Conservation (phyloP, 2,329 filamentous ascomycete genomes). For the Colletotrichum cuscutae region DNA sequence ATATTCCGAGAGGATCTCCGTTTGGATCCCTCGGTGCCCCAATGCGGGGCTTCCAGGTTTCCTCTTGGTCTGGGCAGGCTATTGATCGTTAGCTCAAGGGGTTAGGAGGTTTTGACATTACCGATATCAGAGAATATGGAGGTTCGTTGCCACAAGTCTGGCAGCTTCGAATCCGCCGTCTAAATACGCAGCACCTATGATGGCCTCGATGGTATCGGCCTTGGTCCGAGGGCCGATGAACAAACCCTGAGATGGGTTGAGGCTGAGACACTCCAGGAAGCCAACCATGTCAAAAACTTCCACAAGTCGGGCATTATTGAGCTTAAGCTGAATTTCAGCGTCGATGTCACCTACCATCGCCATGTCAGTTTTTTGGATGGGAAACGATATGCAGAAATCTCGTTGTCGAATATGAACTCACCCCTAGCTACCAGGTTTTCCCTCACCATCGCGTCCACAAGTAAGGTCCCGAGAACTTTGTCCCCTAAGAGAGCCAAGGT, state of each 20-base stretch:
- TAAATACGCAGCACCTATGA: neutral
- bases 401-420: no score
- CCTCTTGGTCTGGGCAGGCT: neutral
- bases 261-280: neutral
- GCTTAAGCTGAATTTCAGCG: neutral
- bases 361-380: no score
- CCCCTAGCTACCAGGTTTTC: no score
- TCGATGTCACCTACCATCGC: no score
- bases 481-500: no score
- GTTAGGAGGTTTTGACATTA: neutral
- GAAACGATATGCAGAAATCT: no score
- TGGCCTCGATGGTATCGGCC: neutral
- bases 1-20: neutral
- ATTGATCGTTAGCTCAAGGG: neutral
- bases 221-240: neutral
- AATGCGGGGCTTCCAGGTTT: neutral
- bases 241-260: neutral
- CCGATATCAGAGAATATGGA: rapidly evolving
- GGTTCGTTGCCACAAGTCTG: neutral
- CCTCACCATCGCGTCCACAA: no score
- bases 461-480: no score
- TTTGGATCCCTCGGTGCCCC: neutral
- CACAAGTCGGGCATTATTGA: neutral
- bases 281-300: neutral
- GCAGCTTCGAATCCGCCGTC: neutral